Conservation (phyloP, 768 basidiomycete genomes). For the Amanita rimosa region DNA sequence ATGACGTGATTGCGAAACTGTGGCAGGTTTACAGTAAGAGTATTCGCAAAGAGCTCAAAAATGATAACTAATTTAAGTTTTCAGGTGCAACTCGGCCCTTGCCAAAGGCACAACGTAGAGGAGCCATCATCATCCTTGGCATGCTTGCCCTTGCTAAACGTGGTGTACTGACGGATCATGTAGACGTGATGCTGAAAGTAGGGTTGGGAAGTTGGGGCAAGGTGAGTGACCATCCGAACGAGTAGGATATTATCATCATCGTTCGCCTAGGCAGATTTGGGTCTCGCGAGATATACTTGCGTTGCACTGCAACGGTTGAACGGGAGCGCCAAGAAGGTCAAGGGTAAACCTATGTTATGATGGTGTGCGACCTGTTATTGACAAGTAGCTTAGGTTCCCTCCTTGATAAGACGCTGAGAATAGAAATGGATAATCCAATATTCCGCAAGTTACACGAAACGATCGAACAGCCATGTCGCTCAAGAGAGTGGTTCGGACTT, state of each 20-base stretch:
- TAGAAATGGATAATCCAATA: constrained; percentile 80
- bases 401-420: constrained; percentile 72
- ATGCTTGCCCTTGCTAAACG: constrained; percentile 89
- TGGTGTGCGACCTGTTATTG: not conserved
- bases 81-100: constrained; percentile 66
- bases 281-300: constrained; percentile 87
- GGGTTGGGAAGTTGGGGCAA: constrained; percentile 80
- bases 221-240: constrained; percentile 27
- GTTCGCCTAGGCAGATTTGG: constrained; percentile 60
- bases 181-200: constrained; percentile 77
- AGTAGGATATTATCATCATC: not conserved
- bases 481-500: constrained; percentile 93
- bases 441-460: constrained; percentile 75
- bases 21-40: constrained; percentile 89
- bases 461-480: constrained; percentile 71
- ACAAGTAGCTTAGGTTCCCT: constrained; percentile 53
- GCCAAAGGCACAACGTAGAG: constrained; percentile 79
- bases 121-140: constrained; percentile 92
- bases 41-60: not conserved
- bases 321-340: constrained; percentile 94
- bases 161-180: constrained; percentile 61
- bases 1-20: constrained; percentile 79
- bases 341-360: constrained; percentile 41
- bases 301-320: constrained; percentile 86
- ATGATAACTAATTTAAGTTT: not conserved